Conservation (phyloP, 1,284 basidiomycete genomes). For the Trichosporon sp. region DNA sequence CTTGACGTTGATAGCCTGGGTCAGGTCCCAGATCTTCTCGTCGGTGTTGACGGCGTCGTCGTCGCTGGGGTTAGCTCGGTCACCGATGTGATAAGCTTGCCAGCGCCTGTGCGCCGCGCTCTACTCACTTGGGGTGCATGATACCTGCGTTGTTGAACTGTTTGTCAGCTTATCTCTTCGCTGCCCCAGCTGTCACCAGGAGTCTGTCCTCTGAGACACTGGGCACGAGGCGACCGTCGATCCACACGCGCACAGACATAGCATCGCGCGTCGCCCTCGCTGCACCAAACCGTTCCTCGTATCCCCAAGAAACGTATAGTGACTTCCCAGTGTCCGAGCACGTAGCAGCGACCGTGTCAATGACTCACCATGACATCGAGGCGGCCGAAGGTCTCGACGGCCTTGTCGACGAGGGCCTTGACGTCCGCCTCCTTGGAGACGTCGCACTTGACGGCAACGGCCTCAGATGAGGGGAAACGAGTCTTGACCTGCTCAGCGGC, state of each 20-base stretch:
- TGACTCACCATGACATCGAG: constrained; percentile 82
- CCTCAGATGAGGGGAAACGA: constrained; percentile 69
- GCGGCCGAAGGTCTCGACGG: constrained; percentile 81
- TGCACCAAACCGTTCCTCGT: neutral
- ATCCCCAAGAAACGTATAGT: neutral
- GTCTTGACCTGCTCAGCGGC: constrained; percentile 68
- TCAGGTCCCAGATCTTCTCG: constrained; percentile 92
- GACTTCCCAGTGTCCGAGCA: too few relatives aligned
- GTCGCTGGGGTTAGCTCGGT: constrained; percentile 59
- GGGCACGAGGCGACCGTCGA: too few relatives aligned
- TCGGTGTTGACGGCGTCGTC: constrained; percentile 94
- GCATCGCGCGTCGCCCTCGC: too few relatives aligned
- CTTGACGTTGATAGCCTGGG: constrained; percentile 93
- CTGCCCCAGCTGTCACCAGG: neutral
- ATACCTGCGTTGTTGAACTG: constrained; percentile 92
- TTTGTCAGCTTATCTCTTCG: neutral
- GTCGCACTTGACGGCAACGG: constrained; percentile 75
- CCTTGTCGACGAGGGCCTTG: constrained; percentile 74
- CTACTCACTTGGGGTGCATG: constrained; percentile 73
- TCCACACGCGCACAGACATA: too few relatives aligned
- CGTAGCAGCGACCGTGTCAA: neutral
- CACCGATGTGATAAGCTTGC: neutral
- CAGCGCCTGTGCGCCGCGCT: neutral
- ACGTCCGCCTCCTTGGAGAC: constrained; percentile 86
- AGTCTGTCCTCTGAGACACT: neutral